These are phyloP conservation scores for Thraustotheca clavata DNA, from an alignment of 352 stramenopile genomes.

Conservation along the genomic window DNA sequence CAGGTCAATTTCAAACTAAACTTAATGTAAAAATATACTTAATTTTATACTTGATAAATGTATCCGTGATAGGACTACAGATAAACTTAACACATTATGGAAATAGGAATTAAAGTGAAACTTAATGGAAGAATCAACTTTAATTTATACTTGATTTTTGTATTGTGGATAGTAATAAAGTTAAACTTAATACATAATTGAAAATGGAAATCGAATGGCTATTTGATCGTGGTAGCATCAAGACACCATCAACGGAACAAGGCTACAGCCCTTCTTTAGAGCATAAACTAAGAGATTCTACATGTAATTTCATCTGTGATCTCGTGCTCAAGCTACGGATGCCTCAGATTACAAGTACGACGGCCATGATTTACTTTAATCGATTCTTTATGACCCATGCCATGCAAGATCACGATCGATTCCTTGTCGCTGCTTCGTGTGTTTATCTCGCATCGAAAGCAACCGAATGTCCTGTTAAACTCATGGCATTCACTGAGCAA, in stretches of 20 bases:
- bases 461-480: slow-evolving; percentile 72
- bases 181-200: no score
- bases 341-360: slow-evolving; percentile 39
- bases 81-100: no score
- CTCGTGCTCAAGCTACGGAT: slow-evolving; percentile 52
- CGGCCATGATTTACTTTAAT: slow-evolving; percentile 62
- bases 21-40: no score
- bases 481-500: slow-evolving; percentile 67
- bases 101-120: no score
- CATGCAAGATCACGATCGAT: slow-evolving; percentile 69
- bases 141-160: no score
- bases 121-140: no score
- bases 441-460: slow-evolving; percentile 70
- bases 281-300: slow-evolving; percentile 51
- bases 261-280: slow-evolving; percentile 23
- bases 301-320: slow-evolving; percentile 59
- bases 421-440: slow-evolving; percentile 59
- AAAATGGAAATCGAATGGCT: neutral
- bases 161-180: no score
- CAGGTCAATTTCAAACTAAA: no score
- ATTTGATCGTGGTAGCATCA: neutral
- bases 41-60: no score
- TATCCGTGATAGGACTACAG: no score
- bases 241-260: neutral
- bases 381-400: slow-evolving; percentile 74